A percentile compares a stretch with the other conserved stretches of the same genome.
Evolutionary conservation across 495 filamentous ascomycete genomes (phyloP).

Genomic region (Penicillium taxi): DNA sequence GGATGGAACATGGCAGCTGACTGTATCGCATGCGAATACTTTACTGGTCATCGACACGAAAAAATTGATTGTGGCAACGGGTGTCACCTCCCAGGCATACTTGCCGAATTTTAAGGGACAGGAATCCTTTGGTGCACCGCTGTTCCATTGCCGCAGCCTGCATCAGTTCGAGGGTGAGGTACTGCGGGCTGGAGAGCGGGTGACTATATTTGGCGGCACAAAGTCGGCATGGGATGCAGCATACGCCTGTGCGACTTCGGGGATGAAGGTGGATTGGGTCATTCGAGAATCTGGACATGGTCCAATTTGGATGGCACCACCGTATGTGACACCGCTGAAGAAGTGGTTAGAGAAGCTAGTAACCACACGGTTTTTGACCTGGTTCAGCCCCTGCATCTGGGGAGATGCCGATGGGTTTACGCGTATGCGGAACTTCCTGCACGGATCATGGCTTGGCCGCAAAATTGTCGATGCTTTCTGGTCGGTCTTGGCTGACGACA

Average conservation of each 20-base stretch:
- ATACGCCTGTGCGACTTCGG: constrained; percentile 56
- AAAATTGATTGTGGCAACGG: constrained; percentile 65
- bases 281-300: constrained; percentile 73
- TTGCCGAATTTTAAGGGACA: constrained; percentile 43
- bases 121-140: constrained; percentile 44
- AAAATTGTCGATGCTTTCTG: constrained; percentile 64
- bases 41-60: constrained; percentile 29
- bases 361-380: constrained; percentile 55
- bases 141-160: constrained; percentile 60
- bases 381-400: constrained; percentile 58
- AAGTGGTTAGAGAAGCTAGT: constrained; percentile 59
- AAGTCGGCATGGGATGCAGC: constrained; percentile 76
- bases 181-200: constrained; percentile 24
- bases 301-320: constrained; percentile 60
- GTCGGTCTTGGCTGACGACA: constrained; percentile 51
- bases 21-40: constrained; percentile 10
- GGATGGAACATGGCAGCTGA: constrained; percentile 36
- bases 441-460: constrained; percentile 58
- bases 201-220: constrained; percentile 60
- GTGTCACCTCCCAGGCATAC: constrained; percentile 56
- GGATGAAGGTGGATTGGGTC: constrained; percentile 66
- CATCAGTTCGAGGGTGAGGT: constrained; percentile 30
- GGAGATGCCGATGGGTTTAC: constrained; percentile 44
- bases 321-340: constrained; percentile 53
- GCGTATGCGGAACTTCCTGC: constrained; percentile 48